Evolutionary conservation across 2,329 filamentous ascomycete genomes (phyloP), one percentile per base, ranked within the genome.

Genomic region (Elsinoe necatrix): DNA sequence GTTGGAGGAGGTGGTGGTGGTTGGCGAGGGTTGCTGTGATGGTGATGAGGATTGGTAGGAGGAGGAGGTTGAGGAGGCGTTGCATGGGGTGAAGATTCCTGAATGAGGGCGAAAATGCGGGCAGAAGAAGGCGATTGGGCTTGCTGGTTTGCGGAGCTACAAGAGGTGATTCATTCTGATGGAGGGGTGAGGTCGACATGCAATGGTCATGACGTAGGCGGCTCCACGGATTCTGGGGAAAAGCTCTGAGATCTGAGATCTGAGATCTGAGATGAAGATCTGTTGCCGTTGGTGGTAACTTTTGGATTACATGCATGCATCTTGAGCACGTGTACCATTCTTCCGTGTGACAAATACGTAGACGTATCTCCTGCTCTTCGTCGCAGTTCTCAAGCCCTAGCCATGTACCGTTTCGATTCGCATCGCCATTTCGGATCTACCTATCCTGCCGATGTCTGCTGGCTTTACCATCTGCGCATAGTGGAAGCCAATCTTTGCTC

Each of bases 1-100:
- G 52, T 55, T 55, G 52, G 52, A 23, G 18, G 37, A 23, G 18
- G 37, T 55, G 52, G 52, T 55, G 18, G 52, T 42, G 35, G 37
- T 42, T 55, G 23, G 52, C 52, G 57, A 34, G 34, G 42, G 37
- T 39, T 29, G 21, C 1, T 20, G 27, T 31, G 52, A 55, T 23
- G 34, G 8, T 27, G 20, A 16, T 20, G 20, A 55, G 52, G 34
- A 55, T 20, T 31, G 18, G 29, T 29, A 29, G 27, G 35, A 55
- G 34, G 52, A 54, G 21, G 20, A 35, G 48, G 23, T 31, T 18
- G 27, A 20, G 31, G 29, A 37, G 16, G 18, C 6, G 43, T 41
- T 31, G 39, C 31, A 54, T 60, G 16, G 27, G 31, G n/a, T 48
- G 20, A 23, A 18, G 4, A 29, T 11, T 18, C 20, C 1, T 12